Evolutionary conservation across 768 basidiomycete species (phyloP), one percentile per base, ranked within the genome.

Genomic region (Termitomyces sp.): DNA sequence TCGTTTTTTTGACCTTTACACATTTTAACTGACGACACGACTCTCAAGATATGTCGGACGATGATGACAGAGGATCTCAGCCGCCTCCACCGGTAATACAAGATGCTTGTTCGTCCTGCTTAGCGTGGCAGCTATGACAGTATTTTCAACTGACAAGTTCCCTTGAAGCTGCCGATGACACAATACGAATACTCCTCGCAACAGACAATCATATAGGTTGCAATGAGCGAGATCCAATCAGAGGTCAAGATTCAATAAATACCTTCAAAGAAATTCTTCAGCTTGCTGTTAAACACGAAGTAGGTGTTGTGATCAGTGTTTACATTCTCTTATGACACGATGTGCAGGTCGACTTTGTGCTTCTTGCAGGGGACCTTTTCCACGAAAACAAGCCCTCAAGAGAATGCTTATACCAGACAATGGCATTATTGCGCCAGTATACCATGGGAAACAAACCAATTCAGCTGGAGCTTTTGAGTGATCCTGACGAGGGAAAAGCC

Each of bases 141-240:
- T 22, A 35, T 51, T 55, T 57, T 57, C 54, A 42, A 28, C 56
- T 56, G 42, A 57, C 45, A 28, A 45, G 56, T 24, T 45, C 22
- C 28, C 50, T 28, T 48, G 37, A 61, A 86, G 87, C 74, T 55
- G 70, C 76, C 19, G 80, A 87, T 57, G 80, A 92, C 64, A 90
- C 83, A 0, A 84, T 93, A 57, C 77, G 74, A 58, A 93, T 98
- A 63, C 70, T 98, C 66, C 83, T 98, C 7, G 95, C 95, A 6
- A 97, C 95, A 0, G 95, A 98, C 71, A 96, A 93, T 61, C 95
- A 98, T 64, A 89, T 99, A 58, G 97, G 97, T 0, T 97, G 92
- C 72, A 80, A 88, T 58, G 96, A 98, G 71, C 80, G 93, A 58
- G 97, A 99, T 66, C 95, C 97, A 1, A 78, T 98, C 42, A 82